Evolutionary conservation across 2,329 filamentous ascomycete species (phyloP).

Genomic region (Bipolaris gigantea): DNA sequence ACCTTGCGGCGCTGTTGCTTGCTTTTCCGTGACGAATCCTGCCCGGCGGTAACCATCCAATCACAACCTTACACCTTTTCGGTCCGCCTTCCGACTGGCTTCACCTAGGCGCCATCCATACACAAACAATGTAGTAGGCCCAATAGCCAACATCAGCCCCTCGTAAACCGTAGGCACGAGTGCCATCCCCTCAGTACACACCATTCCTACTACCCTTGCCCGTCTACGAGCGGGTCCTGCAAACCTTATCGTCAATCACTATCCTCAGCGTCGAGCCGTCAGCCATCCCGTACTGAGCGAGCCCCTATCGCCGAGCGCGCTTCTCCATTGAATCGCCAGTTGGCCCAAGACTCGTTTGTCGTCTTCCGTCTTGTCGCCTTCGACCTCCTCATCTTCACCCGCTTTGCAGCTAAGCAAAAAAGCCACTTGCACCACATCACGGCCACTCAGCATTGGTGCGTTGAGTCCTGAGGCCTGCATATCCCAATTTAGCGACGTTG

Average conservation of each 20-base stretch:
- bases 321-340: slow-evolving; percentile 83
- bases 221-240: not conserved
- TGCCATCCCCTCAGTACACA: slow-evolving; percentile 6
- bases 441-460: slow-evolving; percentile 58
- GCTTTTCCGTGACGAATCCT: slow-evolving; percentile 1
- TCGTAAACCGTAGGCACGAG: slow-evolving; percentile 10
- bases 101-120: not conserved
- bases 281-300: slow-evolving; percentile 86
- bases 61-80: not conserved
- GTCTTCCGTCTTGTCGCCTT: slow-evolving; percentile 34
- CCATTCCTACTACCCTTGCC: not conserved
- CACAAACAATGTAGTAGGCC: not conserved
- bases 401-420: slow-evolving; percentile 62
- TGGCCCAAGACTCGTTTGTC: slow-evolving; percentile 71
- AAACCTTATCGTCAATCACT: slow-evolving; percentile 8
- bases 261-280: slow-evolving; percentile 40
- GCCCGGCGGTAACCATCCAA: not conserved
- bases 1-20: not conserved
- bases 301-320: slow-evolving; percentile 85
- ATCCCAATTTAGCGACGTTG: slow-evolving; percentile 60
- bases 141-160: slow-evolving; percentile 1
- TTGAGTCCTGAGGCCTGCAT: slow-evolving; percentile 41
- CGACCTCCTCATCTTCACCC: slow-evolving; percentile 49
- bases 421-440: slow-evolving; percentile 66
- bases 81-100: slow-evolving; percentile 2